These are phyloP conservation scores for Phytophthora cactorum DNA, from an alignment of 352 stramenopile species.

Conservation along the genomic window DNA sequence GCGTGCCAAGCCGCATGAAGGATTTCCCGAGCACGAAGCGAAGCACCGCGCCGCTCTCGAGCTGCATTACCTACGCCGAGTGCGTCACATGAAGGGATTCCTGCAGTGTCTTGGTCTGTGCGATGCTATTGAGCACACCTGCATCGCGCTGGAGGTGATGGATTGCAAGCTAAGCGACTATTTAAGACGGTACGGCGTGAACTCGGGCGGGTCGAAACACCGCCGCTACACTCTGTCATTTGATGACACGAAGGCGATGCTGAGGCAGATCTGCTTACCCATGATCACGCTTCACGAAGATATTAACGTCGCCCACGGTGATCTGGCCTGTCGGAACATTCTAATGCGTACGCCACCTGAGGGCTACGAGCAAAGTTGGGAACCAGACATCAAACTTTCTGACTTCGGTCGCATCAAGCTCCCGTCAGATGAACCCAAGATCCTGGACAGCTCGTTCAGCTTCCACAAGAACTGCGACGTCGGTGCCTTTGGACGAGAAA, in stretches of 20 bases:
- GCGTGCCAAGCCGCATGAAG: conserved; percentile 78
- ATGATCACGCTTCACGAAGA: conserved; percentile 86
- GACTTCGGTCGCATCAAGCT: conserved; percentile 86
- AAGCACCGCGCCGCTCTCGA: conserved; percentile 82
- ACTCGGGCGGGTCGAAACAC: conserved; percentile 45
- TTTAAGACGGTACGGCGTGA: conserved; percentile 68
- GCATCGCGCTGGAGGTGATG: conserved; percentile 88
- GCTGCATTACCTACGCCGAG: conserved; percentile 79
- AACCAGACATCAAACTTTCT: conserved; percentile 83
- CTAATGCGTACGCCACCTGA: conserved; percentile 80
- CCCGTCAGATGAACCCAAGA: conserved; percentile 65
- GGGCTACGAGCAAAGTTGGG: conserved; percentile 83
- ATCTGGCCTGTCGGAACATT: conserved; percentile 88
- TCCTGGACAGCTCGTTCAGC: conserved; percentile 76
- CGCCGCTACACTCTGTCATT: conserved; percentile 68
- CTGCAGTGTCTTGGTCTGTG: conserved; percentile 84
- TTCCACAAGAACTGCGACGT: conserved; percentile 89
- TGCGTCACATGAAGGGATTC: conserved; percentile 79
- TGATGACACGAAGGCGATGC: conserved; percentile 57
- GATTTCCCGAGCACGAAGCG: conserved; percentile 76
- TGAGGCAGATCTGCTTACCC: conserved; percentile 77
- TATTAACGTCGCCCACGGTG: conserved; percentile 80
- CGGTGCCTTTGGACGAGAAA: conserved; percentile 78
- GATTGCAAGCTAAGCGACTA: conserved; percentile 90
- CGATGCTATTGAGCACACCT: conserved; percentile 86